Evolutionary conservation across 192 early-diverging fungal genomes (phyloP).

Genomic region (Linnemannia elongata): DNA sequence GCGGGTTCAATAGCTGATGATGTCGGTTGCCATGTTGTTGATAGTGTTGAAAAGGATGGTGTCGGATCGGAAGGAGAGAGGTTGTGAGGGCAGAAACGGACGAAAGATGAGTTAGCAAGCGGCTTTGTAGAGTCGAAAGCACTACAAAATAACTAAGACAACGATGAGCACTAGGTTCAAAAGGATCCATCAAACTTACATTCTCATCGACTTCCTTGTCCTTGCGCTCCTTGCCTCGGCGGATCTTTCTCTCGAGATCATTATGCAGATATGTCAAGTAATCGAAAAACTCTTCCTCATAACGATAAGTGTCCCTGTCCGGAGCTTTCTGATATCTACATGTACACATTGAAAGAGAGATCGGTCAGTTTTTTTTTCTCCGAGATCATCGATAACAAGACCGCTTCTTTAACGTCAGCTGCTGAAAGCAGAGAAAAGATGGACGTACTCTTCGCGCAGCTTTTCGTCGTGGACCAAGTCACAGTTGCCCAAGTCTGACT

Average conservation of each 20-base stretch:
- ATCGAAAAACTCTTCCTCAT: conserved; percentile 81
- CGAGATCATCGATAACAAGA: background rate
- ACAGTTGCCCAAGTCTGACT: conserved; percentile 85
- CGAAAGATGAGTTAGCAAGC: background rate
- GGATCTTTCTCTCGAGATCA: conserved; percentile 81
- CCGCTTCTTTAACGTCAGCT: background rate
- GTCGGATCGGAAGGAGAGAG: background rate
- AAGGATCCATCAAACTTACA: conserved; percentile 35
- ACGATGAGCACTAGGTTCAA: background rate
- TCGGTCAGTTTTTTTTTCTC: background rate
- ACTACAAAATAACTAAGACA: background rate
- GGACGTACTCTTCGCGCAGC: conserved; percentile 69
- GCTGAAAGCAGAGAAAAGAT: background rate
- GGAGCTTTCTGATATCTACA: conserved; percentile 71
- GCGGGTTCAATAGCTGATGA: conserved; percentile 66
- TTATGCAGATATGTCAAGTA: conserved; percentile 72
- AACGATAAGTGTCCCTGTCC: conserved; percentile 78
- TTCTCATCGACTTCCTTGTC: conserved; percentile 74
- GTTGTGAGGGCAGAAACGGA: background rate
- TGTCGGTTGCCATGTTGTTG: background rate
- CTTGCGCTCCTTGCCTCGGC: conserved; percentile 76
- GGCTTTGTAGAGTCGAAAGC: background rate
- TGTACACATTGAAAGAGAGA: background rate
- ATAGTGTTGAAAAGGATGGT: background rate
- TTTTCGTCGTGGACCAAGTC: conserved; percentile 87